These are phyloP conservation scores for Leccinum pellstonianum DNA, from an alignment of 768 basidiomycete species.

Conservation along the genomic window DNA sequence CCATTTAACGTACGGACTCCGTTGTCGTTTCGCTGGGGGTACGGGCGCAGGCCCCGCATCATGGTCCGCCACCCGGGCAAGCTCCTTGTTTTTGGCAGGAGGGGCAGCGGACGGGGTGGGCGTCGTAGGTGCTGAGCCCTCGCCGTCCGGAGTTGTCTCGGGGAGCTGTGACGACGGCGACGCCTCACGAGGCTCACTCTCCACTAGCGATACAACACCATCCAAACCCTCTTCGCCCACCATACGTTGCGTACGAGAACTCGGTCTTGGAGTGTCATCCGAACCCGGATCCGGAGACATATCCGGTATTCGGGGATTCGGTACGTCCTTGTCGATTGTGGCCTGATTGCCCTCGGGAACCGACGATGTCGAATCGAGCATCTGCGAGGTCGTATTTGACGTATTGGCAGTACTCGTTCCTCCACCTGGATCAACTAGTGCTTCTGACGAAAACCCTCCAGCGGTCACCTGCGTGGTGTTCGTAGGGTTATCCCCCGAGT, in stretches of 20 bases:
- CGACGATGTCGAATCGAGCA: conserved; percentile 6
- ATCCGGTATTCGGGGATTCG: neutral
- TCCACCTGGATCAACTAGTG: conserved; percentile 24
- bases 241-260: conserved; percentile 2
- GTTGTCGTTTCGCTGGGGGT: conserved; percentile 32
- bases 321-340: neutral
- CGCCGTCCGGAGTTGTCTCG: conserved; percentile 8
- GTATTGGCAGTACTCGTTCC: neutral
- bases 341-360: neutral
- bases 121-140: neutral
- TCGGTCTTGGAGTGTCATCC: conserved; percentile 22
- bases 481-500: conserved; percentile 8
- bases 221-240: neutral
- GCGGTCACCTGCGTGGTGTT: neutral
- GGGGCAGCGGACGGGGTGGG: neutral
- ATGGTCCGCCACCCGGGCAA: conserved; percentile 31
- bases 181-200: conserved; percentile 10
- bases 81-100: conserved; percentile 20
- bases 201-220: neutral
- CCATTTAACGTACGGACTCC: conserved; percentile 44
- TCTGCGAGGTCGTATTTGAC: conserved; percentile 5
- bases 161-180: conserved; percentile 2
- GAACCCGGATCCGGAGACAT: neutral
- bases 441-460: conserved; percentile 8
- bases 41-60: conserved; percentile 14